These are phyloP conservation scores for Fraxinus americana DNA, from an alignment of 257 asterid species.

Conservation along the genomic window DNA sequence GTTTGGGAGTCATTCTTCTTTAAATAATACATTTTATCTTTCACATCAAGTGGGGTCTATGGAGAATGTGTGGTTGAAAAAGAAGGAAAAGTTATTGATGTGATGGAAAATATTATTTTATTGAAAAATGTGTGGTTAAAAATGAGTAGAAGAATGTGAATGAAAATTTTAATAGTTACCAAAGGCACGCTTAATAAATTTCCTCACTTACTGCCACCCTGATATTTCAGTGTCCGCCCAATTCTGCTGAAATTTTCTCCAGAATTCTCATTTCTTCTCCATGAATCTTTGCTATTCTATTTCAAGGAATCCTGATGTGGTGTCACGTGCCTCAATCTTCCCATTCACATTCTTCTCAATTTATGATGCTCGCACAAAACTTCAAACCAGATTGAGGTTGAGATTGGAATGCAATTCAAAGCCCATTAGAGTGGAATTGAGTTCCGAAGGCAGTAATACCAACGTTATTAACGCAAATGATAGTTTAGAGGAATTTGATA, in stretches of 20 bases:
- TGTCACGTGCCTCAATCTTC: slow-evolving; percentile 25
- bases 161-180: too few relatives aligned
- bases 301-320: slow-evolving; percentile 21
- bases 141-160: too few relatives aligned
- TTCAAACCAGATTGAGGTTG: slow-evolving; percentile 6
- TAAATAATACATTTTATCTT: too few relatives aligned
- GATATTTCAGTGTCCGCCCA: neutral
- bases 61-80: too few relatives aligned
- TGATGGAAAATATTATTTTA: too few relatives aligned
- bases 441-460: slow-evolving; percentile 15
- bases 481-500: neutral
- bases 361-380: slow-evolving; percentile 23
- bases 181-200: too few relatives aligned
- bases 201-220: too few relatives aligned
- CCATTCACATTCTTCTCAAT: slow-evolving; percentile 21
- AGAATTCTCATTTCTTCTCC: neutral
- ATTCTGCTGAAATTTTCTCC: neutral
- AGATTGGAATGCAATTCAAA: slow-evolving; percentile 28
- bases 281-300: slow-evolving; percentile 38
- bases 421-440: slow-evolving; percentile 27
- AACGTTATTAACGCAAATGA: slow-evolving; percentile 13
- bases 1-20: too few relatives aligned
- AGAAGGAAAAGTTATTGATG: too few relatives aligned
- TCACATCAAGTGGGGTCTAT: too few relatives aligned
- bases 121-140: too few relatives aligned